Base-by-base conservation (phyloP, 202 grass and related monocot species). In the Saccharum hybrid region DNA sequence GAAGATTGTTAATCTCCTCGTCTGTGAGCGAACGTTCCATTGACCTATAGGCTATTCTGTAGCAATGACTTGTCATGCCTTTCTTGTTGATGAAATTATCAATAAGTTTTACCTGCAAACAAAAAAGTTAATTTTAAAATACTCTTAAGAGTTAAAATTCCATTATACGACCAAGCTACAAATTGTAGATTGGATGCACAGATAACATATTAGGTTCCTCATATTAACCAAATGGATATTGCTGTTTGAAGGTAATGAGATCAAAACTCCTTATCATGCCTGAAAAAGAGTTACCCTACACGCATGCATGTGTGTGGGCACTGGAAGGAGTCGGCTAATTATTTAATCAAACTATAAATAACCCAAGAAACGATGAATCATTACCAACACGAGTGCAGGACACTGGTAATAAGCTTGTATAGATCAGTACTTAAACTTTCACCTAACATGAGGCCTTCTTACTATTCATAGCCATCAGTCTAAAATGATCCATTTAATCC, bases 51-150 rank as follows among this genome's bases (percentile, higher is more conserved):
- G 92, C 88, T 84, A 98, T 93, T 77, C 96, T 91, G 78, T 96
- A 96, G 86, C 93, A 98, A 79, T 98, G 93, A 62, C 96, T 98
- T 9, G 96, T 96, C 93, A 96, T 96, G 52, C 96, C 96, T 87
- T 98, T 96, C 87, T 98, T 98, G 76, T 96, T 96, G 8, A 93
- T 98, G 65, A 96, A 96, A 92, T 96, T 96, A 66, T 98, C 96
- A 40, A 98, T 98, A 72, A 98, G 76, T 52, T 91, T 90, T 75
- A 96, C 93, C 96, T 98, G 86, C 79, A 88, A 60, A 36, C 67
- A 13, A 76, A n/a, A 18, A 18, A 39, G 46, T 80, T 37, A 74
- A 34, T 42, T 13, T 56, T 11, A 45, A 28, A 67, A 23, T 2
- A 79, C 40, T 78, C 4, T 16, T 4, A 73, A 3, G n/a, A 66